Evolutionary conservation across 805 yeast species (phyloP).

Genomic region (Lachancea nothofagi): DNA sequence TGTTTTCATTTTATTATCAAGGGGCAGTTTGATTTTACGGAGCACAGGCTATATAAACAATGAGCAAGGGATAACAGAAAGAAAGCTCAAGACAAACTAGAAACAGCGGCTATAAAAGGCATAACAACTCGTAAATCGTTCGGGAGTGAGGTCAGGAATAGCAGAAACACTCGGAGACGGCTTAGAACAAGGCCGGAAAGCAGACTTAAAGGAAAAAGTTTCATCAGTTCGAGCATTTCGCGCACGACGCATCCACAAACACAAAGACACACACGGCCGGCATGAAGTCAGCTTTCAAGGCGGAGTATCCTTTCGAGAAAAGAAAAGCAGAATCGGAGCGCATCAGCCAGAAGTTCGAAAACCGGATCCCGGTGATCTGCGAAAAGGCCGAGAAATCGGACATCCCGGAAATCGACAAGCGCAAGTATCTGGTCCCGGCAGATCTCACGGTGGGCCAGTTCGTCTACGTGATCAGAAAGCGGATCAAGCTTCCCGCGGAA

Average conservation of each 20-base stretch:
- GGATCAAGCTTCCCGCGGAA: slow-evolving; percentile 92
- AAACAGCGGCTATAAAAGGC: too few species aligned
- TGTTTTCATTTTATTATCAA: too few species aligned
- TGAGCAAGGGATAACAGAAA: too few species aligned
- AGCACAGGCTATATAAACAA: too few species aligned
- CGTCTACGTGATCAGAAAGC: slow-evolving; percentile 93
- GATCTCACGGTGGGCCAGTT: slow-evolving; percentile 97
- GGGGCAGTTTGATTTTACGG: too few species aligned
- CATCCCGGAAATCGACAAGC: slow-evolving; percentile 92
- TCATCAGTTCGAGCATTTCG: too few species aligned
- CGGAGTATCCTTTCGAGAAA: slow-evolving; percentile 88
- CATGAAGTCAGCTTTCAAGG: slow-evolving; percentile 35
- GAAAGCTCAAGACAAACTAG: too few species aligned
- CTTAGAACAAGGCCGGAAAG: too few species aligned
- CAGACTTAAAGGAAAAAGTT: background rate
- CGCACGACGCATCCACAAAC: too few species aligned
- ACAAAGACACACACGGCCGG: background rate
- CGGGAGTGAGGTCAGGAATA: too few species aligned
- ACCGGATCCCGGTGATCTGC: slow-evolving; percentile 93
- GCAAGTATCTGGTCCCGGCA: slow-evolving; percentile 92
- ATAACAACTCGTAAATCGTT: too few species aligned
- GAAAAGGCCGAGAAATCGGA: slow-evolving; percentile 96
- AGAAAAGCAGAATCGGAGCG: slow-evolving; percentile 93
- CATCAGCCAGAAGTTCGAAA: slow-evolving; percentile 80
- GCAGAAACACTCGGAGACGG: too few species aligned